phyloP scores from a whole-genome alignment of 2,329 filamentous ascomycete genomes.

The Pestalotiopsis sp. region DNA sequence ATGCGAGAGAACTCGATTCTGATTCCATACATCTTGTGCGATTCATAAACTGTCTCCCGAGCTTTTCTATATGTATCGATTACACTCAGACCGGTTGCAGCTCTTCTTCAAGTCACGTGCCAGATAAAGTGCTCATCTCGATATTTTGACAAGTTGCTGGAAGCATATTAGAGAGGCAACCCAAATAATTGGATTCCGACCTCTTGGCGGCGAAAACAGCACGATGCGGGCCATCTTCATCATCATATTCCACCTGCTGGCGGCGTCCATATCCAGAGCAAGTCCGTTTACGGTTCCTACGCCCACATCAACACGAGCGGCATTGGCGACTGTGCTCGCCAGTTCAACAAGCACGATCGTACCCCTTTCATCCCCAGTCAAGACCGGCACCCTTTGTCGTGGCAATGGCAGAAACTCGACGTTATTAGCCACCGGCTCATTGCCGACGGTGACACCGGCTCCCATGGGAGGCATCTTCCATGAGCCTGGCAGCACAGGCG shows the following conservation, averaged over 20 bases:
- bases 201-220: neutral
- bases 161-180: neutral
- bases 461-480: conserved; percentile 1
- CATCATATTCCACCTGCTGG: neutral
- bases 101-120: too few relatives aligned
- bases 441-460: conserved; percentile 5
- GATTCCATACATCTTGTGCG: too few relatives aligned
- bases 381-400: neutral
- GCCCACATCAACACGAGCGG: neutral
- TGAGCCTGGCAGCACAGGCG: neutral
- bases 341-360: neutral
- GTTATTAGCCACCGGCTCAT: neutral
- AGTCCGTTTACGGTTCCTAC: neutral
- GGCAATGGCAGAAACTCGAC: neutral
- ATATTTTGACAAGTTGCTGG: neutral
- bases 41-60: too few relatives aligned
- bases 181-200: neutral
- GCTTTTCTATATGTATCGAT: too few relatives aligned
- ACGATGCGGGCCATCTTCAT: neutral
- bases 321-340: neutral
- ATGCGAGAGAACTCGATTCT: neutral
- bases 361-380: neutral
- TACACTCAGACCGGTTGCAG: too few relatives aligned
- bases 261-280: neutral
- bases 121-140: neutral